Evolutionary conservation across 176 grass and related monocot species (phyloP), one percentile per base, ranked within the genome.

Genomic region (Lolium perenne): DNA sequence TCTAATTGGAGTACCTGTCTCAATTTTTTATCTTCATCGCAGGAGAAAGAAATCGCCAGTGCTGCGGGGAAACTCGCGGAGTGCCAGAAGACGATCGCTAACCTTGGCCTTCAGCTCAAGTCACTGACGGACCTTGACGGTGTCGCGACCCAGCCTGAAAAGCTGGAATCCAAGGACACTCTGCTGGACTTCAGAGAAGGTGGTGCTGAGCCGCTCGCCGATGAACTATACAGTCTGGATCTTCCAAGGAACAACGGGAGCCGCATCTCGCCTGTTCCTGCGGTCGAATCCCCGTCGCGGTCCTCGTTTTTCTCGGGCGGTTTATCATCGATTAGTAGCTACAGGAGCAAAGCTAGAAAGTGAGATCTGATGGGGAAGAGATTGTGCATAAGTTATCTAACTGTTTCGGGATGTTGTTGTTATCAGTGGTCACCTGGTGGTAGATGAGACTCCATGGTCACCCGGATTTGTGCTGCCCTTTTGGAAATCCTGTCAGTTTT

Each of bases 1-100:
- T 67, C 16, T 53, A 59, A 61, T 47, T 79, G 5, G 71, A 22
- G 12, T 64, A 35, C 38, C 17, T 77, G 41, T 38, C 50, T 66
- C 18, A 9, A n/a, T 48, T 86, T 18, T 18, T 79, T 25, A 20
- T 77, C n/a, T 67, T 80, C 72, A 6, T 87, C 13, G 43, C 90
- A 99, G 97, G 97, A 94, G 78, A 93, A 91, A 66, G 94, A 97
- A 35, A 26, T 89, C 53, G 66, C 85, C 4, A 71, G 87, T 75
- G 97, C 97, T 80, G 94, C 97, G 22, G 97, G 92, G 57, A 99
- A 94, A 84, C 89, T 99, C 7, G 87, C 82, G 0, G 97, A 99
- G 85, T 99, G 97, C 84, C 97, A 99, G 77, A 99, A 93, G 88
- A 99, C 97, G 14, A 99, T 99, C 0, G 94, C 97, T 5, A 97